Evolutionary conservation across 805 yeast genomes (phyloP), one percentile per base, ranked within the genome.

Genomic region (Torulaspora quercuum): DNA sequence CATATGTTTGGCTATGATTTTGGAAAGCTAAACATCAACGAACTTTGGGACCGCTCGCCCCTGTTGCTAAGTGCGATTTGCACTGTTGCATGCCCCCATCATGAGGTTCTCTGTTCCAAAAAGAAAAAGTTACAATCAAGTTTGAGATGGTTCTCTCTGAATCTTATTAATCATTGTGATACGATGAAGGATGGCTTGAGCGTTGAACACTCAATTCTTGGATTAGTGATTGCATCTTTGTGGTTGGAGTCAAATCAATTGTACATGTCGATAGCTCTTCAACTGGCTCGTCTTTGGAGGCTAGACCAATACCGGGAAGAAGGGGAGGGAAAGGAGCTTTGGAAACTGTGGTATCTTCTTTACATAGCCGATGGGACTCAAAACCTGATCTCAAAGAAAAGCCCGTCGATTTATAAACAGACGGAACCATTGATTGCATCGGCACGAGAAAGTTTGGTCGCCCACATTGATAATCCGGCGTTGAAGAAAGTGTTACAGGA

Each of bases 331-430:
- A 6, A 50, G 58, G 10, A 60, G 57, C 63, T 75, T 33, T 57
- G 79, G 31, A 77, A 76, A 47, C 59, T 80, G 28, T 80, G 87
- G 87, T 80, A 79, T 51, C 61, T 80, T 40, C 58, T 80, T 13
- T 80, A 75, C 54, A 72, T 78, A 7, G 59, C 79, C 23, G 87
- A 80, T 57, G 84, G 85, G 0, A 83, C 80, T 45, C 85, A 80
- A 46, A 75, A 82, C 45, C 58, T 80, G 49, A 71, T 80, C 0
- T 73, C 70, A 48, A 74, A 75, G 45, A 67, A 82, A 46, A 73
- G 73, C 39, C 75, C 82, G 0, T 51, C 80, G 28, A 69, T 80
- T n/a, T 65, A 67, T 34, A 57, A 69, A 2, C 52, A 59, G 18
- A 27, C 45, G 33, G 82, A 78, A 39, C 63, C 61, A 20, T 50